Evolutionary conservation across 2,329 filamentous ascomycete species (phyloP), one percentile per base, ranked within the genome.

Genomic region (Basipetospora chlamydospora): DNA sequence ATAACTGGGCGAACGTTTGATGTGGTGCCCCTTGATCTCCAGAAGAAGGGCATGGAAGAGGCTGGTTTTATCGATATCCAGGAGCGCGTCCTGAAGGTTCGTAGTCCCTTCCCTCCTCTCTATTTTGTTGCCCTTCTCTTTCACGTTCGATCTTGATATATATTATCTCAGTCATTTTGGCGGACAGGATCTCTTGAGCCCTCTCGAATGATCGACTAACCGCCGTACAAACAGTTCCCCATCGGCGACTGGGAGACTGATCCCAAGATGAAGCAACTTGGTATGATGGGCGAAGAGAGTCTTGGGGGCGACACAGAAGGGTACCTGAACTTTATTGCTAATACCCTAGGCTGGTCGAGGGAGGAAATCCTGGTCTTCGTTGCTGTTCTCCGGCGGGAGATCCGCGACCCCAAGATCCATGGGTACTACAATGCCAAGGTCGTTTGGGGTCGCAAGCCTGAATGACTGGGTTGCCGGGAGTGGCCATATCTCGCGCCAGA

Each of bases 191-290:
- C n/a, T n/a, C n/a, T n/a, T n/a, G n/a, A n/a, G n/a, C n/a, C n/a
- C n/a, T n/a, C n/a, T n/a, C n/a, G n/a, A n/a, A n/a, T n/a, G n/a
- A n/a, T n/a, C n/a, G n/a, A n/a, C n/a, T n/a, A n/a, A n/a, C n/a
- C n/a, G n/a, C n/a, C n/a, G n/a, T n/a, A n/a, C n/a, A n/a, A n/a
- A n/a, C n/a, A 64, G 43, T 46, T 66, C 1, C 64, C 65, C 0
- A 54, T 60, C 6, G 61, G 59, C 13, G 52, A 51, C 2, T 69
- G 65, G 66, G 57, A 64, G 0, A 60, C 56, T 15, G 59, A 67
- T 37, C 53, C 57, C 31, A 58, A 49, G 11, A 50, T 61, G n/a
- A 64, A 60, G 40, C 53, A 60, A 37, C 52, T 63, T 33, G 64
- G 46, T 21, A 8, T 54, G 25, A 28, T 63, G 41, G 26, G 58